Conservation (phyloP, 139 green algal genomes). For the Coccomyxa sp. region DNA sequence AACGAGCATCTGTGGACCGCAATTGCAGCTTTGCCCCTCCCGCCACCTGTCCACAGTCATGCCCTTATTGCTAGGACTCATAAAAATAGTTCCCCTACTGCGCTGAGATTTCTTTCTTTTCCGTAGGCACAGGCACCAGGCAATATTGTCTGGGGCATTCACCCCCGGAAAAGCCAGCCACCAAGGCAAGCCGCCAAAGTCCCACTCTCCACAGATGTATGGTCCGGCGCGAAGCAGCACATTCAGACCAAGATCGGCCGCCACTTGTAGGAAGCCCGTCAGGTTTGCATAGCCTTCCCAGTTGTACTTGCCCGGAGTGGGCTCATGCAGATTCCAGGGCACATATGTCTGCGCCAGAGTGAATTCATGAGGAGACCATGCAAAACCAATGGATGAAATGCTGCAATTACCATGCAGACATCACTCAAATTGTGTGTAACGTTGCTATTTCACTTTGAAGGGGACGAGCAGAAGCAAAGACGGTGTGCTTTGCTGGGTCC, state of each 20-base stretch:
- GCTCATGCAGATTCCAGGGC: slow-evolving; percentile 59
- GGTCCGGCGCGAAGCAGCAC: slow-evolving; percentile 46
- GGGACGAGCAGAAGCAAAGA: no score
- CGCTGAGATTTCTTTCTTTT: no score
- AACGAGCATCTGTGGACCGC: slow-evolving; percentile 31
- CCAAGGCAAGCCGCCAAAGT: slow-evolving; percentile 53
- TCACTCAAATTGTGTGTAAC: neutral
- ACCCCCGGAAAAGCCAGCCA: slow-evolving; percentile 47
- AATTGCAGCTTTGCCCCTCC: slow-evolving; percentile 40
- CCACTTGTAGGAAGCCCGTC: slow-evolving; percentile 21
- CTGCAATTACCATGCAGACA: neutral
- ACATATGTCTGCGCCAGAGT: slow-evolving; percentile 31
- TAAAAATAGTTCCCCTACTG: no score
- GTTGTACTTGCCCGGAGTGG: slow-evolving; percentile 22
- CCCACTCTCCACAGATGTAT: slow-evolving; percentile 48
- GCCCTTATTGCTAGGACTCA: no score
- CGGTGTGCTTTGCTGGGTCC: no score
- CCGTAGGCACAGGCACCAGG: no score
- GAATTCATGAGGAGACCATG: neutral
- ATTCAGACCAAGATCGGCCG: slow-evolving; percentile 23
- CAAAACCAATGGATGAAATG: neutral
- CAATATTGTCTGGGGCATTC: no score
- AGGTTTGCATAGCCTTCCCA: slow-evolving; percentile 28
- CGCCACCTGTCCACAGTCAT: slow-evolving; percentile 11
- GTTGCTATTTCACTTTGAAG: neutral